A percentile compares a stretch with the other conserved stretches of the same genome.
Conservation (phyloP, 805 yeast genomes). For the Pichia cephalocereana region DNA sequence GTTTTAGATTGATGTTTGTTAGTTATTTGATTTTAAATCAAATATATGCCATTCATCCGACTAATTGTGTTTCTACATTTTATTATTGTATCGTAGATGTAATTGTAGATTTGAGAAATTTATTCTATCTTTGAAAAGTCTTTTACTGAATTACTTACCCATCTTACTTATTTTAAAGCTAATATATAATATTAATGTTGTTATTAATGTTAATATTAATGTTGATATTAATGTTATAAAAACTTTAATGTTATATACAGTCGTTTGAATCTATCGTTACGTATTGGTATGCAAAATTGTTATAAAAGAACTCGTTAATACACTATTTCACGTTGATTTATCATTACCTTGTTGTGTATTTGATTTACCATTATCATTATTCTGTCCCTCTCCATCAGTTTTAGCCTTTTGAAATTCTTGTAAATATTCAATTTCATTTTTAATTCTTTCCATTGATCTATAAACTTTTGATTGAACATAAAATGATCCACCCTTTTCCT, state of each 20-base stretch:
- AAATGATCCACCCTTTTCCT: constrained; percentile 94
- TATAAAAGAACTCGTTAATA: too few relatives aligned
- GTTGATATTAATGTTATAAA: too few relatives aligned
- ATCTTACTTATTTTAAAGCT: too few relatives aligned
- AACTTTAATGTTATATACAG: too few relatives aligned
- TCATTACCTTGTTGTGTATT: neutral
- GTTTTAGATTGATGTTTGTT: constrained; percentile 23
- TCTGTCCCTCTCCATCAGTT: constrained; percentile 4
- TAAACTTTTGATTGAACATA: constrained; percentile 88
- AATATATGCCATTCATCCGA: constrained; percentile 30
- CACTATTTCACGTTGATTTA: neutral
- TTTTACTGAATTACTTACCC: too few relatives aligned
- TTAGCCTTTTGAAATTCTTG: constrained; percentile 31
- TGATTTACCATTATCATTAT: neutral
- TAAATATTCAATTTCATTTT: constrained; percentile 60
- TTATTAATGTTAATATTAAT: too few relatives aligned
- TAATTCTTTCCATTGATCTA: constrained; percentile 87
- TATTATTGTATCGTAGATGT: neutral
- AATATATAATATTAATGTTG: too few relatives aligned
- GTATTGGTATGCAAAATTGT: neutral
- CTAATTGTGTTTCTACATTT: constrained; percentile 45
- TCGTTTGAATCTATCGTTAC: neutral
- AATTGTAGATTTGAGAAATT: too few relatives aligned
- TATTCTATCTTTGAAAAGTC: too few relatives aligned
- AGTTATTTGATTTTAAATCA: constrained; percentile 8